Percentiles rank a stretch among this genome's conserved stretches.
Evolutionary conservation across 305 asterid genomes (phyloP).

Genomic region (Ruellia speciosa): DNA sequence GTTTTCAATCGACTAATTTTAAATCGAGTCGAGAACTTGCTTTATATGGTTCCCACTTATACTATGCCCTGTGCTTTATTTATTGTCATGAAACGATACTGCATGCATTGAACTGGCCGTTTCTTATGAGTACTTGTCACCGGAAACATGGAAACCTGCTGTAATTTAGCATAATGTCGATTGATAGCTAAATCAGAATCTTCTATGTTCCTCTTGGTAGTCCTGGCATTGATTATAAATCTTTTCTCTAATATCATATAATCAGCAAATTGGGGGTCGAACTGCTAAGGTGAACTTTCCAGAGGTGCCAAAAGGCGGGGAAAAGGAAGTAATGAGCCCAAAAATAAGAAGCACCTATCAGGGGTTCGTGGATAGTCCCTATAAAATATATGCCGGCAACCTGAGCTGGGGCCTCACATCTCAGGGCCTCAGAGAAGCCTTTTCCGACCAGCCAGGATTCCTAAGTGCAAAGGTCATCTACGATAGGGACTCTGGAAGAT

Average conservation of each 20-base stretch:
- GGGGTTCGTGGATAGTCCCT: slow-evolving; percentile 70
- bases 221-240: no score
- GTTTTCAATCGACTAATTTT: no score
- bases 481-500: slow-evolving; percentile 63
- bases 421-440: slow-evolving; percentile 59
- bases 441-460: slow-evolving; percentile 62
- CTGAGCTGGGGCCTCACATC: slow-evolving; percentile 79
- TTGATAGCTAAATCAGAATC: no score
- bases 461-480: slow-evolving; percentile 73
- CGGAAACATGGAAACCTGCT: no score
- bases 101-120: no score
- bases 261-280: slow-evolving; percentile 85
- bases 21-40: no score
- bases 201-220: no score
- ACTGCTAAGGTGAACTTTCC: slow-evolving; percentile 85
- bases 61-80: no score
- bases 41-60: no score
- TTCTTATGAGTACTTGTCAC: no score
- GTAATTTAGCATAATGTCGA: no score
- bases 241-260: neutral
- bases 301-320: slow-evolving; percentile 93
- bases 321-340: slow-evolving; percentile 66
- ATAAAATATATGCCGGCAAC: slow-evolving; percentile 74
- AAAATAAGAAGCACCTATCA: slow-evolving; percentile 57
- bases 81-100: no score